These are phyloP conservation scores for Rhodotorula babjevae DNA, from an alignment of 768 basidiomycete genomes.

Conservation along the genomic window DNA sequence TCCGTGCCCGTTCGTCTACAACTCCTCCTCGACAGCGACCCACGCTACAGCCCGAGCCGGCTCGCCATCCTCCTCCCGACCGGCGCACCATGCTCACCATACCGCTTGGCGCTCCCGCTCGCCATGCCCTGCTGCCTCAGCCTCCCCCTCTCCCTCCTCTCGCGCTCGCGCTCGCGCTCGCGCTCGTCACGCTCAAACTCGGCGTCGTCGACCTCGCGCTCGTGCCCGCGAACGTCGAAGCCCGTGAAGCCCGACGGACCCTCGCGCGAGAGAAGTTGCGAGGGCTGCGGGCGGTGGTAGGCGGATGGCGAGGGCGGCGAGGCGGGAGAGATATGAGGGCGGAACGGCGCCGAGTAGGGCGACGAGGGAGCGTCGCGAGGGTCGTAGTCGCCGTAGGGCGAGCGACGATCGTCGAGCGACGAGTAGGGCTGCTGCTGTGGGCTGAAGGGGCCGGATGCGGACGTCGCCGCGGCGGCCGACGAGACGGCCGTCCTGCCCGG, in stretches of 20 bases:
- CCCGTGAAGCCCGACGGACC: not conserved
- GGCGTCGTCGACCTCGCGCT: not conserved
- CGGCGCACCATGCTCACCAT: not conserved
- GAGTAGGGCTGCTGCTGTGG: too few relatives aligned
- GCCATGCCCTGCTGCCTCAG: not conserved
- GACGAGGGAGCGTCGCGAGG: too few relatives aligned
- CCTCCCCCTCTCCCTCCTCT: not conserved
- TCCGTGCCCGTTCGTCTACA: not conserved
- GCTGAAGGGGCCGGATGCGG: not conserved
- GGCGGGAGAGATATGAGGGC: not conserved
- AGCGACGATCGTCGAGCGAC: too few relatives aligned
- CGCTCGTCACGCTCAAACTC: not conserved
- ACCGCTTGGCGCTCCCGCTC: slow-evolving; percentile 1
- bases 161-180: too few relatives aligned
- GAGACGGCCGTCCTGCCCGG: not conserved
- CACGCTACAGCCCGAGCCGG: not conserved
- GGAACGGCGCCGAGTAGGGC: too few relatives aligned
- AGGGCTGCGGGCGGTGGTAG: not conserved
- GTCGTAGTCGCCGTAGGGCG: too few relatives aligned
- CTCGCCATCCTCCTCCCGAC: slow-evolving; percentile 6
- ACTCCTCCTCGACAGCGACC: not conserved
- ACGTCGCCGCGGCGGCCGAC: too few relatives aligned
- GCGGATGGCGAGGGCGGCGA: too few relatives aligned
- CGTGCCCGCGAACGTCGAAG: not conserved
- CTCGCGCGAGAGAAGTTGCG: not conserved